Base-by-base conservation (phyloP, 495 filamentous ascomycete species). In the Annulohypoxylon moriforme region DNA sequence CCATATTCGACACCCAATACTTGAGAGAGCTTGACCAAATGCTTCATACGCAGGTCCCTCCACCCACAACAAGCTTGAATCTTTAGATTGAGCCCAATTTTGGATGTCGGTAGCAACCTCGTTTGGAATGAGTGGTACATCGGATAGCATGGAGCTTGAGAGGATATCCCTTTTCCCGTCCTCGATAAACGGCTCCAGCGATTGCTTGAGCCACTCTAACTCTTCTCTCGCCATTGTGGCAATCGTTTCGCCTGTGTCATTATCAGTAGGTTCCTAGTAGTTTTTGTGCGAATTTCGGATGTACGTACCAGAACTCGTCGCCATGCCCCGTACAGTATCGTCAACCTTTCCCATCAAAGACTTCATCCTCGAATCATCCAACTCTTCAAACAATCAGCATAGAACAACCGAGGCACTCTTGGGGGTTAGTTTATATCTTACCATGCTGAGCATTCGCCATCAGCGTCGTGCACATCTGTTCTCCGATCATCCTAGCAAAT, bases 31-130 rank as follows among this genome's bases (percentile, higher is more conserved):
- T 53, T 53, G 25, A 5, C 14, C 50, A 53, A 53, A 53, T 53
- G 13, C 25, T 20, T 25, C 27, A 7, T 33, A 53, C n/a, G 50
- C 50, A 18, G 50, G 27, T 16, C 50, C 50, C 33, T 53, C 50
- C 29, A 53, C 50, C 50, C 50, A 53, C 50, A 53, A n/a, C 50
- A 53, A n/a, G 27, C n/a, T 53, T 16, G 50, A 53, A 20, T 20
- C 50, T 53, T 27, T 1, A 8, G 50, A 53, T 6, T 53, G 50
- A 6, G 27, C 50, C 50, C 50, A 53, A 16, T 11, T 53, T 33
- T 53, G 50, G 33, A 53, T 16, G 27, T 53, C 50, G 3, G 33
- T n/a, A 16, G 50, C 50, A 33, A 53, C 27, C 6, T 53, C 50
- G 29, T 53, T 53, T 20, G 50, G 50, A 20, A 53, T 53, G 13